Percentiles rank a stretch among this genome's conserved stretches.
These are phyloP conservation scores for Sporothrix schenckii DNA, from an alignment of 2,329 filamentous ascomycete species.

Conservation along the genomic window DNA sequence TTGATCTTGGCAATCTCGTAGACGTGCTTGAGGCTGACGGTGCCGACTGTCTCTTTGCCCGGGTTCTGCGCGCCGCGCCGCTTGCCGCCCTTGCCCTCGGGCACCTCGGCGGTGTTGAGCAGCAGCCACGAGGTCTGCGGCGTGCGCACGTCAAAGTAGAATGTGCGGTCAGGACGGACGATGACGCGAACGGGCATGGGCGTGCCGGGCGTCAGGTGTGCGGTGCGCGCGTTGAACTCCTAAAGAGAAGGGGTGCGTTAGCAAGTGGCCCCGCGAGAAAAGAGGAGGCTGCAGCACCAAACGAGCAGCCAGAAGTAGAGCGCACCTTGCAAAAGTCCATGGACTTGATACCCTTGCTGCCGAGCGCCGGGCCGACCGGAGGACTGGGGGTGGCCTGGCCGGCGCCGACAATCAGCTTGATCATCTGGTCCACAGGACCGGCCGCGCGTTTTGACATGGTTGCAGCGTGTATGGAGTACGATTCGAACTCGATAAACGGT, in stretches of 20 bases:
- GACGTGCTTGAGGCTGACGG: conserved; percentile 88
- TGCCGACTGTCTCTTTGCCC: conserved; percentile 77
- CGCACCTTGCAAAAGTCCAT: conserved; percentile 98
- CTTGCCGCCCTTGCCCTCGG: conserved; percentile 71
- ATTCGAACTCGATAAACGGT: background rate
- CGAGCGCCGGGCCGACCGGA: conserved; percentile 92
- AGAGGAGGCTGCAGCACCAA: background rate
- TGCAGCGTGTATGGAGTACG: background rate
- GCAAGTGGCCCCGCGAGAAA: background rate
- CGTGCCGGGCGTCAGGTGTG: conserved; percentile 78
- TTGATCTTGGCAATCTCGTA: conserved; percentile 99
- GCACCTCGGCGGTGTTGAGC: conserved; percentile 77
- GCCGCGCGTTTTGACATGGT: conserved; percentile 58
- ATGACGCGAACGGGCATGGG: conserved; percentile 89
- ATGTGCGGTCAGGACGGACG: conserved; percentile 89
- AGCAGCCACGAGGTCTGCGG: conserved; percentile 92
- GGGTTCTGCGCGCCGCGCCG: conserved; percentile 76
- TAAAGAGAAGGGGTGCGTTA: conserved; percentile 44
- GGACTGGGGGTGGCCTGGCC: conserved; percentile 94
- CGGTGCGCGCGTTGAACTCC: conserved; percentile 97
- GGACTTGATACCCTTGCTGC: conserved; percentile 96
- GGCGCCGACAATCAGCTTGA: conserved; percentile 96
- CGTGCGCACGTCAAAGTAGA: conserved; percentile 90
- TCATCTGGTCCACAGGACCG: conserved; percentile 67
- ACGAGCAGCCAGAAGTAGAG: background rate